Evolutionary conservation across 2,329 filamentous ascomycete species (phyloP).

Genomic region (Emydomyces testavorans): DNA sequence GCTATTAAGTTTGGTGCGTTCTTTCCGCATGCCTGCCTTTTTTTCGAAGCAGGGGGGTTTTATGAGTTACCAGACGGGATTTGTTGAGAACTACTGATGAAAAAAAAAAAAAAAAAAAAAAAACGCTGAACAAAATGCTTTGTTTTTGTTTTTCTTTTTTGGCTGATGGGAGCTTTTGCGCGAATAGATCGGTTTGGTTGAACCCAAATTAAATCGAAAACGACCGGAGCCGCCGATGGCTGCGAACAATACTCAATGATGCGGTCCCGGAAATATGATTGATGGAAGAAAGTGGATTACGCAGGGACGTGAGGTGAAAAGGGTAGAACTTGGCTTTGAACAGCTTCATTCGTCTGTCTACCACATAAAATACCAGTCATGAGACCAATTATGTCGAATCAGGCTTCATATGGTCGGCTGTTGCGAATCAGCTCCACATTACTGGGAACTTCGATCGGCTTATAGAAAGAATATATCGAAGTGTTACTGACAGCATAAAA

Average conservation of each 20-base stretch:
- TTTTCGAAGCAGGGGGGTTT: not conserved
- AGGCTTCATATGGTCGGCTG: no score
- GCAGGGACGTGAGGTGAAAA: not conserved
- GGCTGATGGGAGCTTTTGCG: not conserved
- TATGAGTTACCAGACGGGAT: not conserved
- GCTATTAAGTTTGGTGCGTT: slow-evolving; percentile 42
- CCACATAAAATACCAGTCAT: no score
- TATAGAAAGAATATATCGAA: no score
- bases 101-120: not conserved
- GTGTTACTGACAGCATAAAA: no score
- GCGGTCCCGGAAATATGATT: not conserved
- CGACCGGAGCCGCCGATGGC: not conserved
- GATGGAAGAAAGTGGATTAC: not conserved
- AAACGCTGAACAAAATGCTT: no score
- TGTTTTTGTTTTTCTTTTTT: no score
- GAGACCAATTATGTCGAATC: no score
- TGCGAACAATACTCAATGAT: slow-evolving; percentile 3
- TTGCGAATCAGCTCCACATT: no score
- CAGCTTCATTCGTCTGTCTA: no score
- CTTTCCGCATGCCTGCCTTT: not conserved
- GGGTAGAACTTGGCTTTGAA: no score
- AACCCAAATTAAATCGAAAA: slow-evolving; percentile 19
- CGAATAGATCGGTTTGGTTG: slow-evolving; percentile 27
- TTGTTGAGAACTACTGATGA: not conserved
- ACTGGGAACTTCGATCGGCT: no score